These are phyloP conservation scores for Fraxinus greggii DNA, from an alignment of 305 asterid genomes.

Conservation along the genomic window DNA sequence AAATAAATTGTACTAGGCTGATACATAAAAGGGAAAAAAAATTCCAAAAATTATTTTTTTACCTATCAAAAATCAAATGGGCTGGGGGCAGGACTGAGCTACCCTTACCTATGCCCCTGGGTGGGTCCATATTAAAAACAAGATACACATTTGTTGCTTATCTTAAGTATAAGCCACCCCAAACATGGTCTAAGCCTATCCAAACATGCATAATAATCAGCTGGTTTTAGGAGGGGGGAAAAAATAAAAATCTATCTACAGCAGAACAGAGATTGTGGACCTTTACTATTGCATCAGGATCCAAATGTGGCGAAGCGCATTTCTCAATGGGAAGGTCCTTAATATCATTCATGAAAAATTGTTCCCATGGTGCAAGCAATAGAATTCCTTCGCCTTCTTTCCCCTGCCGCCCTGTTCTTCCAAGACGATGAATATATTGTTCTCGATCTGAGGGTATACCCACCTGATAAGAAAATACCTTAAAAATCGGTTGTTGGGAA, in stretches of 20 bases:
- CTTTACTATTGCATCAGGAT: constrained; percentile 50
- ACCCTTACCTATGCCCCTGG: too few relatives aligned
- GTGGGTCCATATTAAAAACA: not conserved
- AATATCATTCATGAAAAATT: constrained; percentile 69
- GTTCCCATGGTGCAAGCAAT: constrained; percentile 90
- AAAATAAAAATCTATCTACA: not conserved
- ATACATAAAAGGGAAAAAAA: not conserved
- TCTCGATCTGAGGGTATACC: constrained; percentile 85
- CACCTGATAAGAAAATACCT: constrained; percentile 39
- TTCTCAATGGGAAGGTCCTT: constrained; percentile 74
- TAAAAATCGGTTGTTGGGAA: not conserved
- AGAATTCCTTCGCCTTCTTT: constrained; percentile 77
- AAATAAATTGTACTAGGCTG: not conserved
- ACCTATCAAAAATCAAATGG: too few relatives aligned
- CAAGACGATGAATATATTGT: constrained; percentile 83
- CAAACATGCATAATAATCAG: not conserved
- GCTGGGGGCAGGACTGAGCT: too few relatives aligned
- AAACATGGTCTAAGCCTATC: not conserved
- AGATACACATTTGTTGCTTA: not conserved
- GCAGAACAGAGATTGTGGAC: constrained; percentile 29
- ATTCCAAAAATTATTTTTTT: too few relatives aligned
- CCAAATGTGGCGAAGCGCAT: constrained; percentile 38
- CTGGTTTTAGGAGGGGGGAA: not conserved
- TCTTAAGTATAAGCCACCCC: not conserved
- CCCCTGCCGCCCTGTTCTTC: constrained; percentile 90